Evolutionary conservation across 2,329 filamentous ascomycete genomes (phyloP), one percentile per base, ranked within the genome.

Genomic region (Lachnum nothofagi): DNA sequence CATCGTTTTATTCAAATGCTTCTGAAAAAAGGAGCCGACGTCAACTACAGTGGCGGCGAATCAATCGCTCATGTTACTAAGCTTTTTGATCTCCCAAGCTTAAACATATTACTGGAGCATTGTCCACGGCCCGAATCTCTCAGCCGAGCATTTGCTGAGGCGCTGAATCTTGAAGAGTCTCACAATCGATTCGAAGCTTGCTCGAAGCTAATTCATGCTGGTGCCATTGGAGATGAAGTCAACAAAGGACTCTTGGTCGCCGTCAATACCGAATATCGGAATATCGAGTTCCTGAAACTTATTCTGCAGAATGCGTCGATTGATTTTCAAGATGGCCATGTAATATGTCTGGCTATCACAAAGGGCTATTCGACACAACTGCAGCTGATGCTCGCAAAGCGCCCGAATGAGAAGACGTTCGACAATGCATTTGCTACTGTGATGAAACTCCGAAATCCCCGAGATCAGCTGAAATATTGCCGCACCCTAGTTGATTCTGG

Each of bases 251-350:
- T 52, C 20, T 17, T 17, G 4, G 20, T 46, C 24, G 50, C 42
- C 14, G 16, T 52, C 6, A 44, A 31, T 19, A 19, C 35, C 14
- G 46, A 46, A 23, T n/a, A 33, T 16, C 22, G 46, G 9, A 42
- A 49, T 29, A 46, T 42, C 8, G 27, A 27, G 2, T 52, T 52
- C 34, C 31, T 52, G 24, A 52, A 49, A 19, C 31, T 52, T 8
- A 31, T 52, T 10, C 23, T 46, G n/a, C 31, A 14, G 12, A 38
- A 31, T n/a, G 46, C 50, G 31, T 22, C 23, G 5, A 33, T 52
- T 14, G 46, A 52, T 25, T 49, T 17, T 25, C 27, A 49, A 8
- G 24, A 40, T 12, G 50, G 50, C 16, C 42, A 42, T 12, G 49
- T 44, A 5, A 19, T 51, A 6, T 47, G 39, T 25, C 20, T 47